Evolutionary conservation across 768 basidiomycete genomes (phyloP), one percentile per base, ranked within the genome.

Genomic region (Lactarius pseudohatsudake): DNA sequence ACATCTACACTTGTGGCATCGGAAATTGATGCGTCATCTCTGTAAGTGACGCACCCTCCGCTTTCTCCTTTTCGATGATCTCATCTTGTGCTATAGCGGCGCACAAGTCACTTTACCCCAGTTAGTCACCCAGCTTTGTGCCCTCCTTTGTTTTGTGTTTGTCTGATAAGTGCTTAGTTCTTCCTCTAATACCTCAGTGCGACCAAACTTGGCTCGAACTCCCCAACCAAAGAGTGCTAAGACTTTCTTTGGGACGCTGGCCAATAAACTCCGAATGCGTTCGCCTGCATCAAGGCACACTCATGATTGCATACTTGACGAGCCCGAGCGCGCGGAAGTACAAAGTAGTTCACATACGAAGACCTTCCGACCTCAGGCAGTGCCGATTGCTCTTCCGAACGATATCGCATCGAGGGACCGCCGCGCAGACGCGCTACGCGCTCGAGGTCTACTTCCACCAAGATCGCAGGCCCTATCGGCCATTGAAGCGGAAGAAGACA

Each of bases 391-490:
- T n/a, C 69, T 70, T 30, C 22, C 62, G 1, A 59, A 68, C 26
- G 64, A 65, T 22, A 18, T 54, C 16, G 62, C 57, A 15, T 65
- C 70, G 10, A 69, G 18, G 55, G 57, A 36, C 18, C 69, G 69
- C 28, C 67, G 70, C 7, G 64, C 63, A 38, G 61, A 69, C 16
- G 70, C 70, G 1, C 56, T 70, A 7, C 70, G 70, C 32, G 55
- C 67, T 20, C 61, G 64, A 18, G 70, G 70, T 38, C 59, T 70
- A n/a, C 64, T 69, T 5, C 70, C 70, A 2, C 6, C 58, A 50
- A 38, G 34, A 34, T 8, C n/a, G 4, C 38, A 6, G 32, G 38
- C 62, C 47, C 55, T 70, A 13, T 70, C 70, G 1, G 64, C 68
- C 22, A 38, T 70, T 11, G 70, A 70, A 62, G 67, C 70, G 32